Evolutionary conservation across 1,284 basidiomycete genomes (phyloP), one percentile per base, ranked within the genome.

Genomic region (Phylloporus sp.): DNA sequence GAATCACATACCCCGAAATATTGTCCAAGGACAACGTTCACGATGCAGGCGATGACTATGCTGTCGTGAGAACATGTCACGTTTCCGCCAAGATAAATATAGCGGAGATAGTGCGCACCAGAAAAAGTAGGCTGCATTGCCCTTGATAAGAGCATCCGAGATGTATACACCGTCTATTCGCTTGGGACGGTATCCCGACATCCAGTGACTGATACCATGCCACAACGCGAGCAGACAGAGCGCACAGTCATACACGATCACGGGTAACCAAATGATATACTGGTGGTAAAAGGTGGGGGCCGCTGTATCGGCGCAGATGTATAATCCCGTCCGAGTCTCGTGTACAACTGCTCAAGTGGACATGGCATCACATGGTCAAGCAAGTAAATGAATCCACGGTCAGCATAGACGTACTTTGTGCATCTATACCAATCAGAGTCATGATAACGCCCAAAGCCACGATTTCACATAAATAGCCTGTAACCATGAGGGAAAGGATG

Each of bases 241-340:
- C 0, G 65, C 17, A 4, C 56, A 27, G 11, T 74, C 67, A 12
- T 56, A 74, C 23, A 65, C 5, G 45, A 74, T 39, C 32, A 67
- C 43, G 5, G 73, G 75, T 20, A 77, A 35, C 75, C 73, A 74
- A 19, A 74, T 17, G 14, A 63, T 23, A 19, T 71, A 74, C 5
- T 60, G 19, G 25, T 25, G 52, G 20, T 41, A 75, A 62, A 68
- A 74, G 1, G 66, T 32, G 8, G 70, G 70, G 0, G 25, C 55
- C 1, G 4, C 37, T 23, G 35, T 55, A 43, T 72, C n/a, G 1
- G 75, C 49, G 39, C 73, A 75, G 29, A 76, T 75, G 45, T 67
- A 63, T 5, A 70, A 32, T 6, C 71, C 66, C 20, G 35, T 4
- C 7, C 25, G 0, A 3, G 71, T 27, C 49, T 76, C 41, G 29